Base-by-base conservation (phyloP, 192 early-diverging fungal genomes). In the Linnemannia schmuckeri region DNA sequence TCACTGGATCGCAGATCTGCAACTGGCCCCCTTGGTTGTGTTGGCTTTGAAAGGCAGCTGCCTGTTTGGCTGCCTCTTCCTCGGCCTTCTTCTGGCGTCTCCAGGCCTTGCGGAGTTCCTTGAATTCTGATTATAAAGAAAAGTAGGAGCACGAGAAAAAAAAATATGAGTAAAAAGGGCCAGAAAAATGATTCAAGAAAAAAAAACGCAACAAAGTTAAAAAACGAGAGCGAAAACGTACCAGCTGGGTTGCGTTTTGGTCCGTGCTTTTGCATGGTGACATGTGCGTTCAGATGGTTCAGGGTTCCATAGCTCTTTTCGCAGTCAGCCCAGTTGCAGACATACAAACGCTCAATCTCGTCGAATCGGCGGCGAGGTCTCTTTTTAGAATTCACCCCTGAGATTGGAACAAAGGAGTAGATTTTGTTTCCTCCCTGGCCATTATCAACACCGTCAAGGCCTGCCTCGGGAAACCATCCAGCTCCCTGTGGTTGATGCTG, bases 281-380 rank as follows among this genome's bases (percentile, higher is more conserved):
- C 91, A 78, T 94, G 93, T n/a, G 93, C 91, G 77, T 94, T 94
- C 52, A 94, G 79, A 66, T 94, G 93, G 80, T 94, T 94, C 15
- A 94, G 81, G 33, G 93, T 94, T 18, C 93, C 93, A 80, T 94
- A 94, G 15, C 90, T 87, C 77, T 94, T 94, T 37, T 88, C 88
- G 61, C 93, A 94, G 20, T 88, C 92, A 3, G 76, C 73, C 87
- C 82, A 92, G 70, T 88, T 93, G 87, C 93, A 94, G 47, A 85
- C 82, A 74, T 94, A 94, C 24, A 92, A 83, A 40, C 93, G 92
- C 71, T 94, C 93, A 77, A 94, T 93, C 77, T 94, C 93, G 83
- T 94, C 93, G 70, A 91, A 94, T 40, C 90, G 73, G 41, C 93
- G 75, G 27, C 93, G 88, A 18, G 93, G 93, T 41, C 93, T 72